A percentile compares a stretch with the other conserved stretches of the same genome.
These are phyloP conservation scores for Aureobasidium namibiae DNA, from an alignment of 2,329 filamentous ascomycete genomes.

Conservation along the genomic window DNA sequence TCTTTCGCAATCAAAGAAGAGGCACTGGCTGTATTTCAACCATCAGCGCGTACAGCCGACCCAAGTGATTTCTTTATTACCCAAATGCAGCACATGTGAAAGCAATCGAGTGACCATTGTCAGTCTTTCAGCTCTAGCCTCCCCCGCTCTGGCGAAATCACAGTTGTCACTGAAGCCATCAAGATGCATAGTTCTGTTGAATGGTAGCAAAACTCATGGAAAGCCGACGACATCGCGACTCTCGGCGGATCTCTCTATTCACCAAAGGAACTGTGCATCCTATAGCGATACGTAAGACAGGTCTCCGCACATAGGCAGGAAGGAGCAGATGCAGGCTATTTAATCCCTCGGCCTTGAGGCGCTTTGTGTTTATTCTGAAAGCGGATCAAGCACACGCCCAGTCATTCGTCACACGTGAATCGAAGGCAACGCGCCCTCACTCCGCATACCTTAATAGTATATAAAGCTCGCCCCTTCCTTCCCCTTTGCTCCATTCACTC, in stretches of 20 bases:
- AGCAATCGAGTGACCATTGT: background rate
- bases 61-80: background rate
- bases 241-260: too few relatives aligned
- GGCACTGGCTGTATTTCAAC: background rate
- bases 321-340: background rate
- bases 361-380: background rate
- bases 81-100: background rate
- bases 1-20: background rate
- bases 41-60: background rate
- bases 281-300: too few relatives aligned
- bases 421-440: constrained; percentile 3
- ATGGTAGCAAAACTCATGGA: too few relatives aligned
- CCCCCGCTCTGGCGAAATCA: too few relatives aligned
- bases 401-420: constrained; percentile 9
- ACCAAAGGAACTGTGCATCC: too few relatives aligned
- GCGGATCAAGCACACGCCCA: background rate
- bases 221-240: too few relatives aligned
- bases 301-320: too few relatives aligned
- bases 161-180: too few relatives aligned
- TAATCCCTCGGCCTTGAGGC: background rate
- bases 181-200: too few relatives aligned
- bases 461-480: constrained; percentile 8
- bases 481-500: background rate
- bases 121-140: background rate
- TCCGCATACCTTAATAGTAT: background rate